Conservation (phyloP, 768 basidiomycete genomes). For the Cystobasidiopsis lactophilus region DNA sequence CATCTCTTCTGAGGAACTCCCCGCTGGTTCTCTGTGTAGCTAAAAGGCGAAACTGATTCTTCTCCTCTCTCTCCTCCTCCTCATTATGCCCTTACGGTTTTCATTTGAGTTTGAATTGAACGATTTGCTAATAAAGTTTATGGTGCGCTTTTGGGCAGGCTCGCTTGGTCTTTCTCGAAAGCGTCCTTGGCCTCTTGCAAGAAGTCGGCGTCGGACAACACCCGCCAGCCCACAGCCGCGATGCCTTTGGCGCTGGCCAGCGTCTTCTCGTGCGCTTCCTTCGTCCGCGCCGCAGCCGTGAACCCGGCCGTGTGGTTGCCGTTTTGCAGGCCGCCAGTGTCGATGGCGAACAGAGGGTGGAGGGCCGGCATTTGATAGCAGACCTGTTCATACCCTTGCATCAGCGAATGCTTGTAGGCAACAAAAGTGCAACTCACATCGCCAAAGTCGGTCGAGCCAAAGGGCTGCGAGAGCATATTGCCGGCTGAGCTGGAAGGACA, state of each 20-base stretch:
- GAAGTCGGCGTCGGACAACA: slow-evolving; percentile 13
- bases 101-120: too few relatives aligned
- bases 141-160: too few relatives aligned
- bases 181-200: slow-evolving; percentile 11
- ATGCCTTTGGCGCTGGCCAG: slow-evolving; percentile 18
- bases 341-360: slow-evolving; percentile 14
- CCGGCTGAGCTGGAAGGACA: too few relatives aligned
- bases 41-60: slow-evolving; percentile 1
- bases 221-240: slow-evolving; percentile 13
- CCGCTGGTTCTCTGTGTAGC: too few relatives aligned
- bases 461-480: too few relatives aligned
- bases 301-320: slow-evolving; percentile 21
- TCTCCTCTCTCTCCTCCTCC: not conserved
- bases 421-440: slow-evolving; percentile 7
- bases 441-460: slow-evolving; percentile 17
- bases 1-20: too few relatives aligned
- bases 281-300: slow-evolving; percentile 14
- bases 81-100: too few relatives aligned
- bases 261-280: slow-evolving; percentile 19
- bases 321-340: slow-evolving; percentile 8
- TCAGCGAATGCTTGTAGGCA: not conserved
- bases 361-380: slow-evolving; percentile 4
- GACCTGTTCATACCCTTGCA: slow-evolving; percentile 1
- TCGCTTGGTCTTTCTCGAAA: slow-evolving; percentile 5
- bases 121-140: too few relatives aligned